Conservation (phyloP, 306 rosid genomes). For the Echinosophora koreensis region DNA sequence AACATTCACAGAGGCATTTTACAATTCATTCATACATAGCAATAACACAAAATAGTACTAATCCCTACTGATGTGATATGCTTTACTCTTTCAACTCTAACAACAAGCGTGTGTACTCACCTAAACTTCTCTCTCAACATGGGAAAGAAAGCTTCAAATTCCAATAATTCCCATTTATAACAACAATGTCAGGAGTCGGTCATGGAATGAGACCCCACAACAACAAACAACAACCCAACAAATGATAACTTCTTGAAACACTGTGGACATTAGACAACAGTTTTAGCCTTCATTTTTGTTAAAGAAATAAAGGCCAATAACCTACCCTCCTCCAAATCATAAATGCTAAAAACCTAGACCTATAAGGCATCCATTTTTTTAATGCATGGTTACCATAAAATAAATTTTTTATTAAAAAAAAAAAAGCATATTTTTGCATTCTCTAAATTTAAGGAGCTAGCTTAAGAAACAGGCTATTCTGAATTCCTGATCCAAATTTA, state of each 20-base stretch:
- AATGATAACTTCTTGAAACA: slow-evolving; percentile 40
- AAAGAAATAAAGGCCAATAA: slow-evolving; percentile 46
- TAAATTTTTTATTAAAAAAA: too few species aligned
- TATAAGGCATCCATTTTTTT: slow-evolving; percentile 41
- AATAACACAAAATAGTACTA: slow-evolving; percentile 35
- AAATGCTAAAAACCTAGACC: slow-evolving; percentile 48
- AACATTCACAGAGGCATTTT: slow-evolving; percentile 1
- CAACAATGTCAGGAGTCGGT: slow-evolving; percentile 46
- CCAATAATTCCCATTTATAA: slow-evolving; percentile 48
- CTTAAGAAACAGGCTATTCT: slow-evolving; percentile 9
- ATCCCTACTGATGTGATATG: slow-evolving; percentile 31
- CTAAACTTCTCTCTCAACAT: slow-evolving; percentile 44
- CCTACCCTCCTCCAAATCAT: slow-evolving; percentile 56
- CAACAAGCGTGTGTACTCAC: slow-evolving; percentile 30
- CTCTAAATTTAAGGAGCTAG: slow-evolving; percentile 33
- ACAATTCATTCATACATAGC: slow-evolving; percentile 9
- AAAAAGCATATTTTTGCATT: too few species aligned
- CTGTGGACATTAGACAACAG: slow-evolving; percentile 24
- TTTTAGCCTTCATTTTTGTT: slow-evolving; percentile 23
- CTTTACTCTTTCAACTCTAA: slow-evolving; percentile 32
- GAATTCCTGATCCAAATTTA: slow-evolving; percentile 10
- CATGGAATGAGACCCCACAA: slow-evolving; percentile 57
- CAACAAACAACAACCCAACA: slow-evolving; percentile 51
- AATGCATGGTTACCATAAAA: background rate
- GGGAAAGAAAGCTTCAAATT: slow-evolving; percentile 41